Evolutionary conservation across 257 asterid genomes (phyloP).

Genomic region (Lycium barbarum): DNA sequence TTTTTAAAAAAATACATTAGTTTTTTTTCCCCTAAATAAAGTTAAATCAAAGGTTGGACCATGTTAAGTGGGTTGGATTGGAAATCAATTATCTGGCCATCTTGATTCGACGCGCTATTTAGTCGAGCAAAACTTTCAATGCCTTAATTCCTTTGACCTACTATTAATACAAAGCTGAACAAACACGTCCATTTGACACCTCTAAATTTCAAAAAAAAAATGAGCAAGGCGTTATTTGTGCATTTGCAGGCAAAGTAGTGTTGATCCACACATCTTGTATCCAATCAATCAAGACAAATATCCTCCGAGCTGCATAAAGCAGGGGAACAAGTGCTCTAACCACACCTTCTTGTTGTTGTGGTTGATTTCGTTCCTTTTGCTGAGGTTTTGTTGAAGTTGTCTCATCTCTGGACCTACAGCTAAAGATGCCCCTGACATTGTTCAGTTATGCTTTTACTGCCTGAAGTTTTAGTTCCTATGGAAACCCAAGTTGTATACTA

Average conservation of each 20-base stretch:
- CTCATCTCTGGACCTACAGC: slow-evolving; percentile 49
- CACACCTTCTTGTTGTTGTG: not conserved
- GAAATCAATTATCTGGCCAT: too few species aligned
- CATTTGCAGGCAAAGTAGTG: slow-evolving; percentile 74
- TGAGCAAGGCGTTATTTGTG: slow-evolving; percentile 25
- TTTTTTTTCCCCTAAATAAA: too few species aligned
- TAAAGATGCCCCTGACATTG: slow-evolving; percentile 68
- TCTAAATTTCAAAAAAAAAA: not conserved
- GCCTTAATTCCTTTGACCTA: too few species aligned
- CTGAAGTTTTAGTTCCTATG: not conserved
- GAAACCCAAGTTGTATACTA: not conserved
- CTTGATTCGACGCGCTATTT: too few species aligned
- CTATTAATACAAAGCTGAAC: too few species aligned
- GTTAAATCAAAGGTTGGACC: too few species aligned
- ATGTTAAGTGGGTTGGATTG: too few species aligned
- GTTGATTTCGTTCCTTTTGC: slow-evolving; percentile 21
- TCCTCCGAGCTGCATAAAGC: slow-evolving; percentile 74
- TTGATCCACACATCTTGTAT: slow-evolving; percentile 72
- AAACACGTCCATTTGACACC: not conserved
- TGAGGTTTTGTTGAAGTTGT: not conserved
- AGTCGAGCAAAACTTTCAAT: too few species aligned
- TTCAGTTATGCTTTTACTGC: not conserved
- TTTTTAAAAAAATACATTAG: too few species aligned
- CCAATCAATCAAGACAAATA: slow-evolving; percentile 78
- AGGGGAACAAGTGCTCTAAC: slow-evolving; percentile 82